These are phyloP conservation scores for Dothiorella sarmentorum DNA, from an alignment of 2,329 filamentous ascomycete species.

Conservation along the genomic window DNA sequence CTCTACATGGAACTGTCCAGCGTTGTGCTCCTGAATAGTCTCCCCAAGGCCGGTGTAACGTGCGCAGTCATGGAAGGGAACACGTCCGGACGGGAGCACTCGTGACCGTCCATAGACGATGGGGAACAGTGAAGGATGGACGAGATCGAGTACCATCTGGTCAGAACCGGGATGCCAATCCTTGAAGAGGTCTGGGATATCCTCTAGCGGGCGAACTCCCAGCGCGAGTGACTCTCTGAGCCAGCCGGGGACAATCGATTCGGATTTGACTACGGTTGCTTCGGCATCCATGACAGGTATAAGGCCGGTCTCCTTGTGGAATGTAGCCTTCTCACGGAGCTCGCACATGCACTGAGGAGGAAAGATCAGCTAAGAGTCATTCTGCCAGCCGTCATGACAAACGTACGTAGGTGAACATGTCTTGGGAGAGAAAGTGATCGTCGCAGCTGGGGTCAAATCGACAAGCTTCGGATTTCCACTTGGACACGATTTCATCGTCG, in stretches of 20 bases:
- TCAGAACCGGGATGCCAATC: conserved; percentile 62
- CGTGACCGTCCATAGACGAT: conserved; percentile 52
- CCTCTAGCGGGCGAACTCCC: conserved; percentile 49
- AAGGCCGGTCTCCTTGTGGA: conserved; percentile 41
- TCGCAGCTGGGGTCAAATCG: background rate
- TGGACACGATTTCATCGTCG: conserved; percentile 29
- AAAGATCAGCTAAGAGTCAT: too few species aligned
- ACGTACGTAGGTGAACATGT: background rate
- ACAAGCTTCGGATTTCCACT: conserved; percentile 32
- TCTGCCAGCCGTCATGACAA: too few species aligned
- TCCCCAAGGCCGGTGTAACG: conserved; percentile 32
- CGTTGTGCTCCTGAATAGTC: conserved; percentile 16
- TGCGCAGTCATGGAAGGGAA: conserved; percentile 31
- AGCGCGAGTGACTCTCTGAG: conserved; percentile 43
- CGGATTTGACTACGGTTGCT: conserved; percentile 53
- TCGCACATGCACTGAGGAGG: conserved; percentile 39
- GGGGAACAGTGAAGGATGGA: conserved; percentile 63
- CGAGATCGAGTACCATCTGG: conserved; percentile 57
- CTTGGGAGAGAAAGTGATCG: conserved; percentile 5
- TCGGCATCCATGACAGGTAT: conserved; percentile 46
- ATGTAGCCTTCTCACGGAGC: conserved; percentile 49
- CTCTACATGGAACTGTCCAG: background rate
- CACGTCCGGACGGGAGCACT: conserved; percentile 22
- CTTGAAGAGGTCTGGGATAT: conserved; percentile 47
- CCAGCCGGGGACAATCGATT: conserved; percentile 41